phyloP scores from a whole-genome alignment of 2,329 filamentous ascomycete genomes.

The Westerdykella sp. region DNA sequence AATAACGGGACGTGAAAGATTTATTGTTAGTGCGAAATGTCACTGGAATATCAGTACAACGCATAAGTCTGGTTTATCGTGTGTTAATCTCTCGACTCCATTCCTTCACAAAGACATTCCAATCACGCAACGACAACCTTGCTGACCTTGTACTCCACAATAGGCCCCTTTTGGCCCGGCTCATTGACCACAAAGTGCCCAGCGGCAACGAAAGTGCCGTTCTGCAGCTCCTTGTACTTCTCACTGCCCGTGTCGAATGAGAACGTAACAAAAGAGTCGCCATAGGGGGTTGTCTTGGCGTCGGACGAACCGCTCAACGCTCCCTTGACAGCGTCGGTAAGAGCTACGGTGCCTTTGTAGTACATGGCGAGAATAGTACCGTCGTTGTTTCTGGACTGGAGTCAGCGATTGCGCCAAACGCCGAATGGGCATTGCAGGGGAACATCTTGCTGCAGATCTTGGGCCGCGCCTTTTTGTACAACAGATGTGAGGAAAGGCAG shows the following conservation, averaged over 20 bases:
- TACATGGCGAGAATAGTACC: conserved; percentile 27
- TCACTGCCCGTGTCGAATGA: conserved; percentile 25
- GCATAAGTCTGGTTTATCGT: too few species aligned
- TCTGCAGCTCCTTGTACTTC: conserved; percentile 25
- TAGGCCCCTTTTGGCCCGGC: conserved; percentile 11
- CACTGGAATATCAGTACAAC: too few species aligned
- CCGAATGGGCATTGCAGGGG: not conserved
- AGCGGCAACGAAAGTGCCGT: conserved; percentile 25
- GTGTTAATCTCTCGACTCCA: too few species aligned
- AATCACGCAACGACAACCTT: conserved; percentile 12
- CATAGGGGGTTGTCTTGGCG: conserved; percentile 25
- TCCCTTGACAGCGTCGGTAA: conserved; percentile 20
- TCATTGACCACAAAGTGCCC: conserved; percentile 22
- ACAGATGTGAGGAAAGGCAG: too few species aligned
- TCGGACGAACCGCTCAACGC: conserved; percentile 15
- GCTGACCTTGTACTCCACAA: conserved; percentile 31
- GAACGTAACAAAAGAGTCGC: conserved; percentile 27
- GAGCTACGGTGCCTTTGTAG: conserved; percentile 25
- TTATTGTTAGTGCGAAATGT: too few species aligned
- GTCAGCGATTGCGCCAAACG: not conserved
- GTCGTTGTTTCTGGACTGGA: conserved; percentile 11
- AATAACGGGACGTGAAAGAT: too few species aligned
- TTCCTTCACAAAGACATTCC: too few species aligned
- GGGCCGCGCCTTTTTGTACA: too few species aligned
- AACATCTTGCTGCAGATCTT: too few species aligned